Conservation (phyloP, 208 protist species). For the Acanthamoeba lenticulata region DNA sequence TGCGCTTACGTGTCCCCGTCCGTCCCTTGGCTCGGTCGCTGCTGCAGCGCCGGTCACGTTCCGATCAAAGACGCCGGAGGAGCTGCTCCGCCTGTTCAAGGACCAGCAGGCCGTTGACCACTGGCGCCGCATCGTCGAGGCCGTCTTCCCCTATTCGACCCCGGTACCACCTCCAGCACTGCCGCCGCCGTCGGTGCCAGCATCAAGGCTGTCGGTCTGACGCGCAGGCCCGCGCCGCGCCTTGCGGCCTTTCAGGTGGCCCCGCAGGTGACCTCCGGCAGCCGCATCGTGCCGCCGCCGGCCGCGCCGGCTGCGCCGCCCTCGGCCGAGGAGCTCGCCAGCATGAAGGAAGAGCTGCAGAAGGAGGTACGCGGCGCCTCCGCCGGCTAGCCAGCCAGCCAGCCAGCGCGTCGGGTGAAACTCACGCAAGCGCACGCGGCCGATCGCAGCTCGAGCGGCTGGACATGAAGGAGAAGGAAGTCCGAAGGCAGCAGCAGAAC, state of each 20-base stretch:
- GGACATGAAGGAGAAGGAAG: not conserved
- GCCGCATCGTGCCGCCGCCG: not conserved
- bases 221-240: no score
- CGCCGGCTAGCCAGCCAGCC: not conserved
- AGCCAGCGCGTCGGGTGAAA: not conserved
- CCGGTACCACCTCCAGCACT: not conserved
- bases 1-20: not conserved
- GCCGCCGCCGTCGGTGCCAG: no score
- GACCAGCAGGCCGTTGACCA: not conserved
- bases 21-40: not conserved
- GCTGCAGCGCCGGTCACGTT: constrained; percentile 34
- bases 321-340: not conserved
- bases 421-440: not conserved
- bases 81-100: constrained; percentile 21
- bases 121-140: not conserved
- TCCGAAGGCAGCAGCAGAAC: constrained; percentile 8
- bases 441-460: not conserved
- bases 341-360: not conserved
- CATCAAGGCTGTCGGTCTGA: no score
- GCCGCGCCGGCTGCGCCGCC: no score
- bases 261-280: no score
- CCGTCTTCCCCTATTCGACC: not conserved
- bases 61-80: constrained; percentile 15
- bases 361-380: not conserved
- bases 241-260: not conserved